A percentile compares a stretch with the other conserved stretches of the same genome.
These are phyloP conservation scores for Paracoccidioides lutzii DNA, from an alignment of 2,329 filamentous ascomycete genomes.

Conservation along the genomic window DNA sequence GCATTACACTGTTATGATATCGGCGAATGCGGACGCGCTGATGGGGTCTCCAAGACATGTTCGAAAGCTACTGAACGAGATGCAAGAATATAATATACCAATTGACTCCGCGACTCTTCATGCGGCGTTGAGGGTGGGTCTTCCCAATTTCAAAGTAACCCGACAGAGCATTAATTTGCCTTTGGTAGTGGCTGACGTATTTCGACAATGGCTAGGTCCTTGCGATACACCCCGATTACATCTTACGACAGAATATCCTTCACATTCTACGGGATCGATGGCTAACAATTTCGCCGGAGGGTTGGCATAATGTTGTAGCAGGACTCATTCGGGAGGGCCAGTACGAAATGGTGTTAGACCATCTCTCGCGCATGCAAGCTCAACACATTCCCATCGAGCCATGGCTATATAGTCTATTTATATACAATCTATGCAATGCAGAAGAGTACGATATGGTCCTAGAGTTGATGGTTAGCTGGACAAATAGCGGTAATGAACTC, in stretches of 20 bases:
- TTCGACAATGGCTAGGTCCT: conserved; percentile 40
- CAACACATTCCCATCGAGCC: conserved; percentile 43
- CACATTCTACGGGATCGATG: conserved; percentile 53
- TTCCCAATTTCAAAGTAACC: background rate
- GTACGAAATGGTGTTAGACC: conserved; percentile 64
- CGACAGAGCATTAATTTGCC: background rate
- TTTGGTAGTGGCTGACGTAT: background rate
- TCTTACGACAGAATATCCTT: conserved; percentile 58
- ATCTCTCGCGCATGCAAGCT: conserved; percentile 53
- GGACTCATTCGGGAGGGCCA: conserved; percentile 70
- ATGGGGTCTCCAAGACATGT: conserved; percentile 56
- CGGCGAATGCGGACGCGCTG: conserved; percentile 51
- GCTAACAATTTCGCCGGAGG: conserved; percentile 49
- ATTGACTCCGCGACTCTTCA: conserved; percentile 58
- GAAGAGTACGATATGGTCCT: conserved; percentile 69
- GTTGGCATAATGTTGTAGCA: conserved; percentile 54
- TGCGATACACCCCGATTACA: conserved; percentile 73
- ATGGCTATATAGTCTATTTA: conserved; percentile 70
- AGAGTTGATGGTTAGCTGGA: conserved; percentile 49
- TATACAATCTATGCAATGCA: conserved; percentile 58
- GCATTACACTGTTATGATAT: conserved; percentile 60
- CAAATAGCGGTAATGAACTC: conserved; percentile 35
- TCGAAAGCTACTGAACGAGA: conserved; percentile 54
- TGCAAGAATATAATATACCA: conserved; percentile 49
- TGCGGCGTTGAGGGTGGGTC: conserved; percentile 51